These are phyloP conservation scores for Cercospora berteroae DNA, from an alignment of 2,329 filamentous ascomycete species.

Conservation along the genomic window DNA sequence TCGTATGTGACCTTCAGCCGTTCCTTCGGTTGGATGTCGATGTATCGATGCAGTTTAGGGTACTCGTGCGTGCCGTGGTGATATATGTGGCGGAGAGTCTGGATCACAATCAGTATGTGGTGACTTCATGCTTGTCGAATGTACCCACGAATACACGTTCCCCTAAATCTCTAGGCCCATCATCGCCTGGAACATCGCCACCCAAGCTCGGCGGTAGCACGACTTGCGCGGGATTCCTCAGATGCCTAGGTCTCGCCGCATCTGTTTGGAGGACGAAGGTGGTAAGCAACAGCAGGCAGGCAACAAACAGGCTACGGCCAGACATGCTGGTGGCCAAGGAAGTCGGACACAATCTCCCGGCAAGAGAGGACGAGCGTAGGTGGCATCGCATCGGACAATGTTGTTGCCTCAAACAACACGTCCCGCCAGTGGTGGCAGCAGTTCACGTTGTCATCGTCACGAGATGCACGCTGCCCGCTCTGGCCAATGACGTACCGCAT, in stretches of 20 bases:
- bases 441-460: conserved; percentile 4
- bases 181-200: not conserved
- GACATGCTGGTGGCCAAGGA: conserved; percentile 24
- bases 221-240: conserved; percentile 5
- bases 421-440: not conserved
- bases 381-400: conserved; percentile 15
- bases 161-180: not conserved
- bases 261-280: conserved; percentile 7
- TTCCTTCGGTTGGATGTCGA: conserved; percentile 67
- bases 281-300: conserved; percentile 19
- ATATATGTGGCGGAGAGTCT: conserved; percentile 80
- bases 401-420: conserved; percentile 17
- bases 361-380: conserved; percentile 1
- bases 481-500: not conserved
- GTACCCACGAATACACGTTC: conserved; percentile 15
- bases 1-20: conserved; percentile 30
- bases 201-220: conserved; percentile 12
- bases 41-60: conserved; percentile 71
- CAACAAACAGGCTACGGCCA: conserved; percentile 25
- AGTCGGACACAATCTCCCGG: not conserved
- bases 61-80: conserved; percentile 83
- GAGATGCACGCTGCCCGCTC: not conserved
- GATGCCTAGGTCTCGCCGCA: conserved; percentile 16
- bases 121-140: not conserved
- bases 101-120: conserved; percentile 11